Conservation (phyloP, 1,284 basidiomycete genomes). For the Leccinum solheimii region DNA sequence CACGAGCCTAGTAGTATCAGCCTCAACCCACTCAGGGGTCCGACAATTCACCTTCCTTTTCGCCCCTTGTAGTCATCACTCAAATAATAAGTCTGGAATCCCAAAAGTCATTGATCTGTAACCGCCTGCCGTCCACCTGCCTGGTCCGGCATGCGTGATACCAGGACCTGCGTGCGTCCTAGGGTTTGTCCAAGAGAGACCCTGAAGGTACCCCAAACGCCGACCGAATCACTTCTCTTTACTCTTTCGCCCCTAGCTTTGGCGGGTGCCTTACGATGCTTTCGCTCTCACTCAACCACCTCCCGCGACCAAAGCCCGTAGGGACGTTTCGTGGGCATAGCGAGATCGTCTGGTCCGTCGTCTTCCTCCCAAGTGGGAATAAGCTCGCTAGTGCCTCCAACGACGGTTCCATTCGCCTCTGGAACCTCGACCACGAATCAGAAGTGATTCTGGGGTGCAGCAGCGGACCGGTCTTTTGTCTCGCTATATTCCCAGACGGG, state of each 20-base stretch:
- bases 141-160: constrained; percentile 35
- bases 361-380: constrained; percentile 30
- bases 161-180: constrained; percentile 33
- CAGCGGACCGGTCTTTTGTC: constrained; percentile 27
- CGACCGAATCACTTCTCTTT: constrained; percentile 26
- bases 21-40: constrained; percentile 36
- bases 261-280: constrained; percentile 27
- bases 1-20: constrained; percentile 25
- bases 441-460: constrained; percentile 29
- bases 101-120: constrained; percentile 33
- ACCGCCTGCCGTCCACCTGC: constrained; percentile 33
- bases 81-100: constrained; percentile 34
- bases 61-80: constrained; percentile 26
- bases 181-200: constrained; percentile 32
- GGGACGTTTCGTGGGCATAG: constrained; percentile 28
- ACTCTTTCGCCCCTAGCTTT: constrained; percentile 27
- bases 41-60: constrained; percentile 23
- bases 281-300: constrained; percentile 35
- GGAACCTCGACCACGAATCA: constrained; percentile 29
- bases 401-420: constrained; percentile 33
- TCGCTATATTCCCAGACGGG: constrained; percentile 32
- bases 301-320: constrained; percentile 26
- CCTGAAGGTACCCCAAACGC: constrained; percentile 26
- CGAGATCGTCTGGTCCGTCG: constrained; percentile 32
- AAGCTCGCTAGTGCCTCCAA: constrained; percentile 32